Percentiles rank a stretch among this genome's conserved stretches.
Evolutionary conservation across 495 filamentous ascomycete genomes (phyloP).

Genomic region (Penicillium paxilli): DNA sequence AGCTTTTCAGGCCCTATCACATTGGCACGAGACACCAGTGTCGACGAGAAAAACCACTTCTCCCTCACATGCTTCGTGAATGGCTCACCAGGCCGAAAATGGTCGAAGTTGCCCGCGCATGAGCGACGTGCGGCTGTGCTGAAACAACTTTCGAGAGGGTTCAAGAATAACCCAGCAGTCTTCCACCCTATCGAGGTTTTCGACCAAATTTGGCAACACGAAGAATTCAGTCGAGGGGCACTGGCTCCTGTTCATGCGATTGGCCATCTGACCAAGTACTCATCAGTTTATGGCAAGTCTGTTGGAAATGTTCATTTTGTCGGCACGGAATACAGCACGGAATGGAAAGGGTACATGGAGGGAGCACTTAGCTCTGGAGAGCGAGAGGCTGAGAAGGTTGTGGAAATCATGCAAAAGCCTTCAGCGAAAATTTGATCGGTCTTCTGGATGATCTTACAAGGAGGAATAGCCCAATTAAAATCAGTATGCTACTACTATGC

Average conservation of each 20-base stretch:
- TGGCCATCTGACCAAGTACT: slow-evolving; percentile 1
- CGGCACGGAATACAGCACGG: slow-evolving; percentile 37
- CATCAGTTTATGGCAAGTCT: neutral
- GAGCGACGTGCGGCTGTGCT: neutral
- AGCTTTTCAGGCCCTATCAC: slow-evolving; percentile 24
- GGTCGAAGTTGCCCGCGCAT: slow-evolving; percentile 6
- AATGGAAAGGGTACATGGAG: slow-evolving; percentile 49
- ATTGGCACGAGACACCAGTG: slow-evolving; percentile 33
- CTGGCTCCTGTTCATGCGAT: neutral
- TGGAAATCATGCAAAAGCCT: neutral
- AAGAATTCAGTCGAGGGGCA: neutral
- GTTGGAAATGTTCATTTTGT: slow-evolving; percentile 40
- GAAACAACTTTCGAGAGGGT: neutral
- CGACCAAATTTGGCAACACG: slow-evolving; percentile 4
- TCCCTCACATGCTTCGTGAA: slow-evolving; percentile 36
- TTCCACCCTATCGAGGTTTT: neutral
- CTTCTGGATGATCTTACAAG: too few species aligned
- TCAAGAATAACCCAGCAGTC: neutral
- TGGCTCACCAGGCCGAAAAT: slow-evolving; percentile 23
- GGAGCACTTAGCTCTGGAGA: slow-evolving; percentile 36
- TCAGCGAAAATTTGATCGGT: neutral
- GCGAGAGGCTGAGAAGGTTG: slow-evolving; percentile 3
- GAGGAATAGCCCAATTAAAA: too few species aligned
- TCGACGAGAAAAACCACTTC: slow-evolving; percentile 24
- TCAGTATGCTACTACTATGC: too few species aligned